Conservation (phyloP, 306 rosid genomes). For the Prunus armeniaca region DNA sequence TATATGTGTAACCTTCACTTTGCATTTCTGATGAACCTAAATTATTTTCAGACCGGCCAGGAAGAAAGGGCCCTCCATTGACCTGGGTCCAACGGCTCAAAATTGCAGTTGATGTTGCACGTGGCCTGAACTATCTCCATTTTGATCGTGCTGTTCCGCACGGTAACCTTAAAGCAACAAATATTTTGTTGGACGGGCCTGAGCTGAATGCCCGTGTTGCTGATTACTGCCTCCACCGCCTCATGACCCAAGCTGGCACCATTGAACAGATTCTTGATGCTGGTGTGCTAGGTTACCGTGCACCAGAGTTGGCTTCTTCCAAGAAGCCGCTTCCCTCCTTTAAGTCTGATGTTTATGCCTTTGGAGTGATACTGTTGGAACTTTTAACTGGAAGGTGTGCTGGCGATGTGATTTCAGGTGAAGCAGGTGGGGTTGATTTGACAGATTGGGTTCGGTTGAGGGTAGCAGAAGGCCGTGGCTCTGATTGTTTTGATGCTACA, state of each 20-base stretch:
- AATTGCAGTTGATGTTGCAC: constrained; percentile 94
- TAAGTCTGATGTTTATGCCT: constrained; percentile 95
- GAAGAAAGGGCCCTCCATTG: constrained; percentile 81
- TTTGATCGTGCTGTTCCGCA: constrained; percentile 99
- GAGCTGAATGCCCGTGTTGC: constrained; percentile 89
- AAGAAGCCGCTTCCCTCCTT: constrained; percentile 95
- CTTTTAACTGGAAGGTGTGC: constrained; percentile 96
- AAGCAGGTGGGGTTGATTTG: constrained; percentile 80
- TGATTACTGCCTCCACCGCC: constrained; percentile 98
- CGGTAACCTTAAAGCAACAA: constrained; percentile 92
- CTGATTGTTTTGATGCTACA: constrained; percentile 76
- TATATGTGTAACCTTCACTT: constrained; percentile 10
- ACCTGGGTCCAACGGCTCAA: constrained; percentile 92
- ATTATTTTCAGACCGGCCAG: constrained; percentile 74
- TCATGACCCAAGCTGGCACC: constrained; percentile 97
- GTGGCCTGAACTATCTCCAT: constrained; percentile 99
- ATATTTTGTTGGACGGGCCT: constrained; percentile 77
- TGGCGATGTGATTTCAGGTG: constrained; percentile 86
- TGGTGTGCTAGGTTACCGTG: constrained; percentile 88
- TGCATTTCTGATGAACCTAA: constrained; percentile 20
- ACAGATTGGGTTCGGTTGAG: constrained; percentile 85
- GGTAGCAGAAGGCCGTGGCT: constrained; percentile 78
- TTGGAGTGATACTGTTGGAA: constrained; percentile 84
- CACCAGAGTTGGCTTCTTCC: constrained; percentile 92
- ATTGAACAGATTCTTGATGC: constrained; percentile 94